Conservation (phyloP, 2,329 filamentous ascomycete genomes). For the Fusarium pseudoanthophilum region DNA sequence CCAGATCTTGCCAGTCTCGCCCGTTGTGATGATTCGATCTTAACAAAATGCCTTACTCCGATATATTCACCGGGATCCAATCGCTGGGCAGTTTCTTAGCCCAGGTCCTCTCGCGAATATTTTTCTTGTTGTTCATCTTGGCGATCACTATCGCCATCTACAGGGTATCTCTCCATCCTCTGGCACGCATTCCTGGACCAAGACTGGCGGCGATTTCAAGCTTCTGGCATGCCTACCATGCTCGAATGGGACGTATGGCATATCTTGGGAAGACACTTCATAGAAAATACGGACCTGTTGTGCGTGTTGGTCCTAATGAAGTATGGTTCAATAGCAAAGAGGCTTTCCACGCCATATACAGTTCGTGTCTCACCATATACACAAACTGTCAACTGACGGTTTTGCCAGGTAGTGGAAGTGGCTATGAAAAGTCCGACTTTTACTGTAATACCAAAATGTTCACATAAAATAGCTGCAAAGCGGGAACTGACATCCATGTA, state of each 20-base stretch:
- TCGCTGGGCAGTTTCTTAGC: not conserved
- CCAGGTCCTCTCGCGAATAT: not conserved
- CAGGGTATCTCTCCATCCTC: conserved; percentile 56
- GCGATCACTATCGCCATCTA: conserved; percentile 47
- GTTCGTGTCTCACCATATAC: conserved; percentile 48
- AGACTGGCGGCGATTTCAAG: conserved; percentile 58
- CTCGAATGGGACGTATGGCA: conserved; percentile 56
- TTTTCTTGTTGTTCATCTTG: conserved; percentile 21
- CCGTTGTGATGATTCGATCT: conserved; percentile 22
- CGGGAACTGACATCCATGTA: not conserved
- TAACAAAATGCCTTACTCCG: conserved; percentile 15
- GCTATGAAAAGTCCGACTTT: conserved; percentile 63
- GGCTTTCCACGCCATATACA: conserved; percentile 52
- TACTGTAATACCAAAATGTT: conserved; percentile 54
- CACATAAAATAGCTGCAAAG: not conserved
- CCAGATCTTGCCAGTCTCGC: not conserved
- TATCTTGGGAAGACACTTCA: conserved; percentile 58
- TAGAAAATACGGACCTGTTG: conserved; percentile 58
- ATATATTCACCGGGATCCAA: conserved; percentile 7
- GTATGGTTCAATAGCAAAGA: conserved; percentile 63
- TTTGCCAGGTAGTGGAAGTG: conserved; percentile 55
- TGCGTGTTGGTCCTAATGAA: conserved; percentile 65
- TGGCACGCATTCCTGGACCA: conserved; percentile 60
- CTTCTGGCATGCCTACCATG: conserved; percentile 60
- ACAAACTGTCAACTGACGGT: not conserved